A percentile compares a stretch with the other conserved stretches of the same genome.
These are phyloP conservation scores for Atalantia buxifolia DNA, from an alignment of 345 rosid species.

Conservation along the genomic window DNA sequence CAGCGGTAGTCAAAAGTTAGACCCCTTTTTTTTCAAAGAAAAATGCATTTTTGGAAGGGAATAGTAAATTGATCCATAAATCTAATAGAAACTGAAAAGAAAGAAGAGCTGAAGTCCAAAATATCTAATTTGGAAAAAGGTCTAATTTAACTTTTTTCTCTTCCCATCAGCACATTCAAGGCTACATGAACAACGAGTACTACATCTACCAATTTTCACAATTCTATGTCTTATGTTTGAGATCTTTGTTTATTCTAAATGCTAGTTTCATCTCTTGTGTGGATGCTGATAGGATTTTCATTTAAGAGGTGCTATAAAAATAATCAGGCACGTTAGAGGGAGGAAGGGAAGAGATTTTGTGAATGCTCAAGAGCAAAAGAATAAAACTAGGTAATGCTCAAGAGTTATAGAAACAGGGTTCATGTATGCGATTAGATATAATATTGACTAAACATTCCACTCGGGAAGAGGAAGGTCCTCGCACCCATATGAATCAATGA, in stretches of 20 bases:
- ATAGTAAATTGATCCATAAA: background rate
- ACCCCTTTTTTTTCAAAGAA: background rate
- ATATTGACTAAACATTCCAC: background rate
- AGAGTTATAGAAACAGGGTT: background rate
- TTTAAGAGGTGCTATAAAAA: background rate
- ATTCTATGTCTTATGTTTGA: background rate
- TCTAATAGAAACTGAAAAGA: background rate
- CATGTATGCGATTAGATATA: background rate
- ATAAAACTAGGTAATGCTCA: background rate
- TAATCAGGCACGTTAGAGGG: background rate
- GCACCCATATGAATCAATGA: background rate
- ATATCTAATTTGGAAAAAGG: background rate
- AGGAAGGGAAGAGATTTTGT: background rate
- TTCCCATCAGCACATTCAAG: background rate
- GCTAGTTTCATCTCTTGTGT: background rate
- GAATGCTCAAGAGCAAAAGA: background rate
- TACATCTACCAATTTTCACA: background rate
- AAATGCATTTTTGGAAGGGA: background rate
- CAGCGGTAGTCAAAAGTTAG: background rate
- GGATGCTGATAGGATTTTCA: background rate
- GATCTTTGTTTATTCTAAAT: background rate
- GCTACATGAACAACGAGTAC: background rate
- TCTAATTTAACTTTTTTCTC: background rate
- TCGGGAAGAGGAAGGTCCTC: background rate
- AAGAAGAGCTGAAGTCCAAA: background rate